Base-by-base conservation (phyloP, 805 yeast genomes). In the Tetrapisispora taiwanensis region DNA sequence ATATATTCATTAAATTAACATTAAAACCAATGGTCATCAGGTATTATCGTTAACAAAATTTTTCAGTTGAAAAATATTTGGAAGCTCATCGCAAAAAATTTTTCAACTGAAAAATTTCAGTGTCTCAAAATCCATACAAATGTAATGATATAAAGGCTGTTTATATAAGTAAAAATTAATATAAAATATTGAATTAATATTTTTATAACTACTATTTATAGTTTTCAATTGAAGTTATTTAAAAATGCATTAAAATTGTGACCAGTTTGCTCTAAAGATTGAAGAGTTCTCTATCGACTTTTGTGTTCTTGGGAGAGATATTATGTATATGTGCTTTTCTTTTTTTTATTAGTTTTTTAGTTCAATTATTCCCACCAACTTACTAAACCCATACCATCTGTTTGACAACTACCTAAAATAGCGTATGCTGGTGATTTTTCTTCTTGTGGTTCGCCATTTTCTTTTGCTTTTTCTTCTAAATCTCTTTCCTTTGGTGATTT, bases 361-460 rank as follows among this genome's bases (percentile, higher is more conserved):
- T 22, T 6, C 8, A 6, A 6, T n/a, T 58, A 80, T 56, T 84
- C 94, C 98, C 98, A 90, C 98, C 98, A 92, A 45, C 89, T 77
- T 34, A 86, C 80, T 53, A 94, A 78, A 4, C 98, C 98, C 94
- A 88, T 86, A 36, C 98, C 98, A 56, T 88, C 96, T 3, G 87
- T 79, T 61, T 88, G 96, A 62, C 97, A 88, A 50, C 95, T 84
- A 15, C 90, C 97, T 26, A 85, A 64, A 24, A 90, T 66, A 9
- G 87, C 85, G 66, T 87, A 89, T 14, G 96, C 87, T 10, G 96
- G 92, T 44, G 72, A 72, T 48, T 70, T 75, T 30, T 58, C 62
- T 2, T 55, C 7, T 20, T 49, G 53, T 20, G 61, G 57, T 26
- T 57, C 56, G 13, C 56, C 60, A 24, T 51, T 53, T 18, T 53